Conservation (phyloP, 768 basidiomycete species). For the Mycena capillaripes region DNA sequence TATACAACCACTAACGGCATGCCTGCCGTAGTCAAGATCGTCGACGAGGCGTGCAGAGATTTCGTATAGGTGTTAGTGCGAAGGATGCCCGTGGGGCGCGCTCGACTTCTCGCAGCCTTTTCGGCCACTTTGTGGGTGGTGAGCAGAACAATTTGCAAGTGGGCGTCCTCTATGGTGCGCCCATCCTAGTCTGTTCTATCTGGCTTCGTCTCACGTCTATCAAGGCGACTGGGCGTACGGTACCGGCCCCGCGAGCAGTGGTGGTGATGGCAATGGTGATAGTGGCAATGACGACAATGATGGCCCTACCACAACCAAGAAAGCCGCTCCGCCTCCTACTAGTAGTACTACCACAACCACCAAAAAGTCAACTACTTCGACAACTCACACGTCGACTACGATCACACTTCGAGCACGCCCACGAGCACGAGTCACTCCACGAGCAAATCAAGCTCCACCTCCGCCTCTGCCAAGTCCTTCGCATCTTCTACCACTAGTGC, state of each 20-base stretch:
- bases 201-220: background rate
- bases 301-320: background rate
- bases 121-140: conserved; percentile 49
- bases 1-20: conserved; percentile 49
- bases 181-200: background rate
- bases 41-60: conserved; percentile 45
- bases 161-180: conserved; percentile 16
- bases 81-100: conserved; percentile 44
- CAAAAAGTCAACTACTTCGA: background rate
- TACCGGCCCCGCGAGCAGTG: conserved; percentile 4
- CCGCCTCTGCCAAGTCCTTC: background rate
- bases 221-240: conserved; percentile 13
- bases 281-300: background rate
- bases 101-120: conserved; percentile 59
- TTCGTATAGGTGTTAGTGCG: conserved; percentile 43
- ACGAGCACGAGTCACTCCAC: background rate
- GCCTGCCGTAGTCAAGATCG: conserved; percentile 48
- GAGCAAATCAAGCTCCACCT: background rate
- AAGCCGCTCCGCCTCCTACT: background rate
- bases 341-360: background rate
- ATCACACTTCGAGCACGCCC: background rate
- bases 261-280: background rate
- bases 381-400: background rate
- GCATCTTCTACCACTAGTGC: background rate
- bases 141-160: conserved; percentile 16